These are phyloP conservation scores for Stipa capillata DNA, from an alignment of 176 grass and related monocot species.

Conservation along the genomic window DNA sequence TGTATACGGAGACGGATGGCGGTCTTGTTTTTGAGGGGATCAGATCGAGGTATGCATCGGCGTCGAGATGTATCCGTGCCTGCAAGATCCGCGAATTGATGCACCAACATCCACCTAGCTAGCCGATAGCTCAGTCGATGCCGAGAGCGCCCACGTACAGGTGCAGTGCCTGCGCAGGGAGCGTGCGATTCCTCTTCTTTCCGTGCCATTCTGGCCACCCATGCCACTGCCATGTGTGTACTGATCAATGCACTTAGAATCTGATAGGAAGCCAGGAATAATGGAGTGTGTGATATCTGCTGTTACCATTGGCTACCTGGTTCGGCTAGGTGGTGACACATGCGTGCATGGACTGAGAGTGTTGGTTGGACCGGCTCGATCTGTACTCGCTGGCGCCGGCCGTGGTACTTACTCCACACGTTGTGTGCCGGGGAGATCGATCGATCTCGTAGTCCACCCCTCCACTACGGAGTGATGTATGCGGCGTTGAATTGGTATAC, in stretches of 20 bases:
- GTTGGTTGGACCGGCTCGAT: background rate
- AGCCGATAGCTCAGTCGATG: background rate
- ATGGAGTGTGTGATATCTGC: background rate
- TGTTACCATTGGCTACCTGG: background rate
- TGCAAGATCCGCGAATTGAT: constrained; percentile 29
- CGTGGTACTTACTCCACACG: background rate
- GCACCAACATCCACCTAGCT: constrained; percentile 21
- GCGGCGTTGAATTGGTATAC: background rate
- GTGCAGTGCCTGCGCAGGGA: background rate
- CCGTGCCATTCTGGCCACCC: background rate
- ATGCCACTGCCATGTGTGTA: background rate
- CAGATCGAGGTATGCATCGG: background rate
- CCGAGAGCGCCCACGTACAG: background rate
- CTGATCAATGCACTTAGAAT: background rate
- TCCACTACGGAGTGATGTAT: background rate
- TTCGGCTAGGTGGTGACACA: background rate
- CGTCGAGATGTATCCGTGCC: background rate
- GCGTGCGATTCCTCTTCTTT: background rate
- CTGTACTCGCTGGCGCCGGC: background rate
- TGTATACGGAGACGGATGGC: background rate
- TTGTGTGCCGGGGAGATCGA: background rate
- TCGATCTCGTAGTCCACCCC: background rate
- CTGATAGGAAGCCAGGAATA: background rate
- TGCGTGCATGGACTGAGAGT: background rate
- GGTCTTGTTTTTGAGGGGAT: background rate